Conservation (phyloP, 108 stramenopile species). For the Cyclotella cryptica region DNA sequence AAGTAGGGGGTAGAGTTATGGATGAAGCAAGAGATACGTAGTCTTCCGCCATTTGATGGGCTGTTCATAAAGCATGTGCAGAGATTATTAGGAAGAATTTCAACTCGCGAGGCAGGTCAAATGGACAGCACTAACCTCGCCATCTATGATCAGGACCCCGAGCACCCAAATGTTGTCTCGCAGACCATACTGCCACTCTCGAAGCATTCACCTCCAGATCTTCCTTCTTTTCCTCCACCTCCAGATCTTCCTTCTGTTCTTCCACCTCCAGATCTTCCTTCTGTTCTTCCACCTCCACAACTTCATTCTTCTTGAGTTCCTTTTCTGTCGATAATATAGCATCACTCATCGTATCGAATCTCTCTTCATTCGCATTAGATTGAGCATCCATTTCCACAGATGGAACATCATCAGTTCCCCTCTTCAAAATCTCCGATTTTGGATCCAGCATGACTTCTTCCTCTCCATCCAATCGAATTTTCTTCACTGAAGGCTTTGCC, state of each 20-base stretch:
- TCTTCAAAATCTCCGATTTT: background rate
- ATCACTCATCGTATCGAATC: too few relatives aligned
- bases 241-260: conserved; percentile 18
- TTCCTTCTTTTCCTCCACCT: conserved; percentile 16
- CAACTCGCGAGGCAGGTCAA: background rate
- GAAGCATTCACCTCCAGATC: background rate
- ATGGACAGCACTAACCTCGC: background rate
- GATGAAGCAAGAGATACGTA: conserved; percentile 65
- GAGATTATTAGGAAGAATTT: background rate
- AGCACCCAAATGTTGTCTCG: conserved; percentile 27
- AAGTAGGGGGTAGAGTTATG: conserved; percentile 54
- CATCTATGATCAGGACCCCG: conserved; percentile 11
- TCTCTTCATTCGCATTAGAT: background rate
- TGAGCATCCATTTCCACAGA: background rate
- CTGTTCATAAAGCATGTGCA: conserved; percentile 35
- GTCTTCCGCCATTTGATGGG: conserved; percentile 79
- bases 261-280: conserved; percentile 13
- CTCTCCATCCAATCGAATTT: background rate
- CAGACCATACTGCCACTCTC: conserved; percentile 37
- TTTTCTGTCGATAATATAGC: too few relatives aligned
- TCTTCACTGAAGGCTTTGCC: conserved; percentile 13
- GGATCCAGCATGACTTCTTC: background rate
- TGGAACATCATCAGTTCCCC: background rate
- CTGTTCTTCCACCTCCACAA: background rate
- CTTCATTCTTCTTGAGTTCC: background rate